phyloP scores from a whole-genome alignment of 495 filamentous ascomycete genomes.

The Aspergillus leporis region DNA sequence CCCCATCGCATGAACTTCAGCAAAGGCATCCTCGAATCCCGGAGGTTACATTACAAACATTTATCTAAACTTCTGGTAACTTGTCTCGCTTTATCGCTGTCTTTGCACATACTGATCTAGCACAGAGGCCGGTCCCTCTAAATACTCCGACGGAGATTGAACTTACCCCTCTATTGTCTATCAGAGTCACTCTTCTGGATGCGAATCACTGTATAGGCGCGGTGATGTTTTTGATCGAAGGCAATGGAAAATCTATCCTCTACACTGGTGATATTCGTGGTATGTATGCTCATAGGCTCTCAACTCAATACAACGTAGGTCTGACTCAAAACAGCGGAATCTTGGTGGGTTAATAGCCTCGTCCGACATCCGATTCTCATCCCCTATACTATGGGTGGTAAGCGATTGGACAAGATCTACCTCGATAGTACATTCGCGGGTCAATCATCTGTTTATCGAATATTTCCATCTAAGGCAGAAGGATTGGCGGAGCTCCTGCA shows the following conservation, averaged over 20 bases:
- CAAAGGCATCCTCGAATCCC: slow-evolving; percentile 72
- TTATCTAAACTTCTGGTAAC: slow-evolving; percentile 64
- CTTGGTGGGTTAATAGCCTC: slow-evolving; percentile 68
- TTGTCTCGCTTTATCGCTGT: not conserved
- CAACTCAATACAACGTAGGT: not conserved
- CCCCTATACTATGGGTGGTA: slow-evolving; percentile 68
- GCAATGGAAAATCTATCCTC: slow-evolving; percentile 69
- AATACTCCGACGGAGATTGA: slow-evolving; percentile 81
- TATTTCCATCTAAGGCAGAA: slow-evolving; percentile 63
- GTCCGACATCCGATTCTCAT: slow-evolving; percentile 70
- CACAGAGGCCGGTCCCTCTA: slow-evolving; percentile 75
- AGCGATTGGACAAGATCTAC: slow-evolving; percentile 75
- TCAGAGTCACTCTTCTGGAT: slow-evolving; percentile 83
- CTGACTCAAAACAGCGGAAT: slow-evolving; percentile 47
- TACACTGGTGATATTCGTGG: slow-evolving; percentile 94
- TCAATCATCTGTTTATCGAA: slow-evolving; percentile 41
- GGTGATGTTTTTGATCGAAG: slow-evolving; percentile 93
- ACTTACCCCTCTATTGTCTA: slow-evolving; percentile 61
- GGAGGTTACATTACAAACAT: slow-evolving; percentile 70
- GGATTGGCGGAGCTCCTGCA: slow-evolving; percentile 73
- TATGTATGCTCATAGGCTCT: slow-evolving; percentile 29
- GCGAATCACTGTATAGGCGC: slow-evolving; percentile 92
- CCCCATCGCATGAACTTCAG: slow-evolving; percentile 78
- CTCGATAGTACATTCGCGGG: slow-evolving; percentile 80
- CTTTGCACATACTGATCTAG: slow-evolving; percentile 1